A percentile compares a stretch with the other conserved stretches of the same genome.
Conservation (phyloP, 2,329 filamentous ascomycete species). For the Exophiala viscosa region DNA sequence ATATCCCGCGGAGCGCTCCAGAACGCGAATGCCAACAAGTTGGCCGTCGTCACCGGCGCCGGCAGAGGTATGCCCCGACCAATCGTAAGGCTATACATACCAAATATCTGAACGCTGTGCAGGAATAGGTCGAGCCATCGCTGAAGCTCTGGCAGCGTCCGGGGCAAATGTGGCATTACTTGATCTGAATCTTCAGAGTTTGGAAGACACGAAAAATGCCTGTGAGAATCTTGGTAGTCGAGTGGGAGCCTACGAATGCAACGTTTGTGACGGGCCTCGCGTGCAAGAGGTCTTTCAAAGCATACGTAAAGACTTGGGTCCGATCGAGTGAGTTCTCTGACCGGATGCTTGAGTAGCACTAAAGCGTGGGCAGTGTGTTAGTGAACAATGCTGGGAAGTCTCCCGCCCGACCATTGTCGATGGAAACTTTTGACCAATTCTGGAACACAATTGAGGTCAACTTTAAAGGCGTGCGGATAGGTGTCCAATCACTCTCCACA, state of each 20-base stretch:
- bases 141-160: slow-evolving; percentile 1
- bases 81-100: no score
- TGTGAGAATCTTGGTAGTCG: background rate
- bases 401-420: slow-evolving; percentile 18
- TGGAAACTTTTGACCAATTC: slow-evolving; percentile 2
- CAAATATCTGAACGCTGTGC: no score
- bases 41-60: no score
- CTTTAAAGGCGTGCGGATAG: background rate
- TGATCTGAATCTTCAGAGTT: background rate
- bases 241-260: background rate
- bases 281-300: background rate
- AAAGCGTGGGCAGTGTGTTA: slow-evolving; percentile 21
- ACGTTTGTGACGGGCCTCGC: background rate
- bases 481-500: background rate
- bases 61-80: no score
- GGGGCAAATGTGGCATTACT: slow-evolving; percentile 2
- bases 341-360: slow-evolving; percentile 5
- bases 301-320: slow-evolving; percentile 1
- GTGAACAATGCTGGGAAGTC: slow-evolving; percentile 30
- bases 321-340: slow-evolving; percentile 1
- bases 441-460: slow-evolving; percentile 5
- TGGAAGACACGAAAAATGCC: background rate
- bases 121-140: slow-evolving; percentile 3
- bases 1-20: no score
- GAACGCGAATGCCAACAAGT: no score